Base-by-base conservation (phyloP, 257 asterid genomes). In the Gentiana straminea region DNA sequence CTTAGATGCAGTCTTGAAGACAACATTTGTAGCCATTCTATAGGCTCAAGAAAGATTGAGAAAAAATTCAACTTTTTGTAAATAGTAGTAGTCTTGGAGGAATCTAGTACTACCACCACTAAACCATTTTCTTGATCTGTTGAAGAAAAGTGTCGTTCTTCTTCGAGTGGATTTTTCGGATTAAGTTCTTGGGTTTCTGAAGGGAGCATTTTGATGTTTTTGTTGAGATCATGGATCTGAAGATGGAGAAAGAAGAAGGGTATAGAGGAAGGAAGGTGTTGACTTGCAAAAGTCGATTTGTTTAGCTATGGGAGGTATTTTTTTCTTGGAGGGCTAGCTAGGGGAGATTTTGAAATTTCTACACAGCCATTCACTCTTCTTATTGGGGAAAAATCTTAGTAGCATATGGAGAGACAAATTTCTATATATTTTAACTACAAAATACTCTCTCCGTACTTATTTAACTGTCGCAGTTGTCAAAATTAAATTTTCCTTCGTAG, bases 11-110 rank as follows among this genome's bases (percentile, higher is more conserved):
- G 56, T 5, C 35, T 49, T 57, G 82, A 57, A 53, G 74, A 74
- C 1, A 79, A 75, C 91, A 77, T 79, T 34, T 60, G 82, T n/a
- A 84, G 66, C 91, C 94, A 84, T 62, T 73, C 78, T 13, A 77
- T 55, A 55, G 87, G 94, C 57, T 68, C 68, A 2, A 51, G 35
- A 15, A 68, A 7, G 35, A 68, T 2, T 12, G 64, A 35, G 0
- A 37, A 7, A 0, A 51, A 11, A 52, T 38, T 60, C 11, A 49
- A 60, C 47, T 37, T 58, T 8, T 34, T 58, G 35, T 37, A 47
- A 41, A 7, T 4, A 8, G 1, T 41, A 24, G 24, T 24, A 8
- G 10, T 45, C 13, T 11, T 12, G 13, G 33, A 59, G 5, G 37
- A 7, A 24, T 59, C 36, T 4, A 34, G 54, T 24, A 37, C 7